These are phyloP conservation scores for Boletus pseudopeckii DNA, from an alignment of 768 basidiomycete genomes.

Conservation along the genomic window DNA sequence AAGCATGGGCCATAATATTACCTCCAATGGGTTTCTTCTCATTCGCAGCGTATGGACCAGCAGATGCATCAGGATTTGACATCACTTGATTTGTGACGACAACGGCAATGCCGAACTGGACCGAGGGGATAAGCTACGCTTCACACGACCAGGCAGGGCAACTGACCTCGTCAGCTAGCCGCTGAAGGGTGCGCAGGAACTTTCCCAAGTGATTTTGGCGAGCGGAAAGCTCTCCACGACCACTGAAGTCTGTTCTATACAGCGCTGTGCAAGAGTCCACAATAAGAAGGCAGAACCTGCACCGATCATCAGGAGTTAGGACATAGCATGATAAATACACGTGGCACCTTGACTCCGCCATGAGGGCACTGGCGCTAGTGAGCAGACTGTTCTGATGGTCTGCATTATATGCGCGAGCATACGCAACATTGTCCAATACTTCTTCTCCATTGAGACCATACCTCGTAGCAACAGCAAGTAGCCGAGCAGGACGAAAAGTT, in stretches of 20 bases:
- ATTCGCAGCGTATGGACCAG: conserved; percentile 82
- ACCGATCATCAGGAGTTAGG: conserved; percentile 6
- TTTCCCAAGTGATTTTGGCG: conserved; percentile 95
- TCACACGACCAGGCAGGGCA: conserved; percentile 1
- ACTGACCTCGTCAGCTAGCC: conserved; percentile 92
- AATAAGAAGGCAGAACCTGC: conserved; percentile 91
- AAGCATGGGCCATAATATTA: conserved; percentile 99
- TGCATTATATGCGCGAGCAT: conserved; percentile 97
- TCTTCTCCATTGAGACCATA: conserved; percentile 98
- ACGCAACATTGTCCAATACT: conserved; percentile 96
- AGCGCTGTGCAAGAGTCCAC: conserved; percentile 96
- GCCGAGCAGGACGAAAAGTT: conserved; percentile 94
- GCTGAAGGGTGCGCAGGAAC: conserved; percentile 88
- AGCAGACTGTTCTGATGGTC: conserved; percentile 93
- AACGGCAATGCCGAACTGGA: conserved; percentile 93
- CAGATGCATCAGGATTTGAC: conserved; percentile 95
- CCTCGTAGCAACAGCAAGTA: conserved; percentile 92
- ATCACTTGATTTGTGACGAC: conserved; percentile 99
- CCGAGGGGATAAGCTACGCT: conserved; percentile 6
- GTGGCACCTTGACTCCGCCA: conserved; percentile 92
- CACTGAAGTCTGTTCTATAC: conserved; percentile 94
- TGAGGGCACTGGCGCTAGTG: conserved; percentile 92
- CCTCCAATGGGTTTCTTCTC: conserved; percentile 99
- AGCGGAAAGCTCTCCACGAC: conserved; percentile 91
- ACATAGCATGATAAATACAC: conserved; percentile 19